phyloP scores from a whole-genome alignment of 371 early-diverging fungal genomes.

The Ordospora colligata region DNA sequence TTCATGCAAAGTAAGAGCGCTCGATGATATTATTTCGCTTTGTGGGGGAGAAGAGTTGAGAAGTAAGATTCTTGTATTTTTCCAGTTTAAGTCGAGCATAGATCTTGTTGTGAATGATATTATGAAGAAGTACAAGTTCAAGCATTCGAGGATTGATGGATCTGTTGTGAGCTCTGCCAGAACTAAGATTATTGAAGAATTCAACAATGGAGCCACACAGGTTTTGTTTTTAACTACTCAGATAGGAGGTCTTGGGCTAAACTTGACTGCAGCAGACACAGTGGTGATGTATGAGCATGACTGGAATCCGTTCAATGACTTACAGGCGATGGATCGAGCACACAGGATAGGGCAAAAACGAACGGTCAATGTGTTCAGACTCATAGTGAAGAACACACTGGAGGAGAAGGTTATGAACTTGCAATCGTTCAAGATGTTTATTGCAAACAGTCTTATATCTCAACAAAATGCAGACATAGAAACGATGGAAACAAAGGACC shows the following conservation, averaged over 20 bases:
- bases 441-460: slow-evolving; percentile 88
- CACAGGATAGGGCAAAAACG: slow-evolving; percentile 91
- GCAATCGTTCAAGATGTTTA: slow-evolving; percentile 93
- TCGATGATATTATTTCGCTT: slow-evolving; percentile 80
- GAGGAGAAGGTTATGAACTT: slow-evolving; percentile 90
- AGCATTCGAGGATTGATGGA: slow-evolving; percentile 86
- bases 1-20: slow-evolving; percentile 66
- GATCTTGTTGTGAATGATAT: slow-evolving; percentile 77
- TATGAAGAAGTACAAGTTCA: slow-evolving; percentile 23
- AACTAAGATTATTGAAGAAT: slow-evolving; percentile 77
- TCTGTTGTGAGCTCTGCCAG: slow-evolving; percentile 68
- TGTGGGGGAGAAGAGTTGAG: slow-evolving; percentile 52
- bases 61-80: slow-evolving; percentile 88
- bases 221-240: slow-evolving; percentile 85
- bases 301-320: slow-evolving; percentile 98
- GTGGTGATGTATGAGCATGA: slow-evolving; percentile 99
- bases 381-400: slow-evolving; percentile 76
- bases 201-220: slow-evolving; percentile 87
- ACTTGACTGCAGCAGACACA: slow-evolving; percentile 93
- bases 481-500: slow-evolving; percentile 59
- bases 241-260: slow-evolving; percentile 94
- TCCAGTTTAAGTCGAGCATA: slow-evolving; percentile 85
- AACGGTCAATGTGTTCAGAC: slow-evolving; percentile 82
- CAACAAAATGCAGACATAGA: slow-evolving; percentile 72
- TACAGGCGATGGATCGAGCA: slow-evolving; percentile 91